Base-by-base conservation (phyloP, 2,329 filamentous ascomycete genomes). In the Calonectria pseudoturangicola region DNA sequence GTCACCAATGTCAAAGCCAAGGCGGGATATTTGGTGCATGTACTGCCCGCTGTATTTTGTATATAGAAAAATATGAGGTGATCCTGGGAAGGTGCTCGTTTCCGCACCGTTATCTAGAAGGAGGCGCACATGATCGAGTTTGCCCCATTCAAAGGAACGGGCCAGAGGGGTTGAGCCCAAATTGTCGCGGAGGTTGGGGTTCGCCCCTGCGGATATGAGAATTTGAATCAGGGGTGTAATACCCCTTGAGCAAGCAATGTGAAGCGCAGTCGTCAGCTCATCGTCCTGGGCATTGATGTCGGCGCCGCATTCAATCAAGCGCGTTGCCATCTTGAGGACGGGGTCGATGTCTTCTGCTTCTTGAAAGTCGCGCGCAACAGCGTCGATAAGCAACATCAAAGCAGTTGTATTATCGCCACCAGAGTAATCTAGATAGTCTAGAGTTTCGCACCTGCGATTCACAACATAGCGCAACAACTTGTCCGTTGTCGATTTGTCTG, bases 181-280 rank as follows among this genome's bases (percentile, higher is more conserved):
- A 7, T 33, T 18, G 16, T 75, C 72, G 2, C 70, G 58, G 4
- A 72, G 21, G 64, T 79, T 66, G 4, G 73, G 72, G 54, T 80
- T 58, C 8, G 78, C 78, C 2, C 78, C 78, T 2, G 69, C 62
- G 41, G 73, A 41, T n/a, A 80, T 13, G 25, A 80, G 73, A 3
- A 73, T 0, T 2, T 70, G 33, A 2, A 70, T 54, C 30, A 77
- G 28, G 2, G 66, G 33, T 0, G 45, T 6, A 30, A 72, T 36
- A 1, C 41, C 41, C 41, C 28, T 65, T 1, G 27, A 7, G 1
- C 51, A 47, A n/a, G 75, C 78, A 13, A 73, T 33, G 25, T 75
- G 72, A 3, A 80, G 68, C 6, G 77, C 67, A 0, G 74, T 80
- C 8, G 3, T n/a, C 10, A 62, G 30, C 12, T 65, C 25, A 4